Base-by-base conservation (phyloP, 176 grass and related monocot genomes). In the Tuctoria greenei region DNA sequence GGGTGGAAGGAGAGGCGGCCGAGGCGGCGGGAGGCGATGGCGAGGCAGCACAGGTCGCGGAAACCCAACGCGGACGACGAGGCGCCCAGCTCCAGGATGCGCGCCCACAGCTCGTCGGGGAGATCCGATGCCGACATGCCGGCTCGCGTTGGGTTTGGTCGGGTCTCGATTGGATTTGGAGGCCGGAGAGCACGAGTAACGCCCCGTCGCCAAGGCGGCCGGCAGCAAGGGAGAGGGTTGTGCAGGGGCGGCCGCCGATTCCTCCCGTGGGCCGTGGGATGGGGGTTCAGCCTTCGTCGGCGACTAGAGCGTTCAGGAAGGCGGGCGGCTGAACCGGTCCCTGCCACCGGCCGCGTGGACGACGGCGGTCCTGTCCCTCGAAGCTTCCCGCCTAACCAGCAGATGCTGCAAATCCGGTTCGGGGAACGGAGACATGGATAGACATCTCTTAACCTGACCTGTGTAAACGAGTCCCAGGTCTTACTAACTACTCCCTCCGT, bases 41-140 rank as follows among this genome's bases (percentile, higher is more conserved):
- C 82, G 73, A 99, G 70, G 82, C 85, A 79, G 85, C 95, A 99
- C 69, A 99, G 85, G 77, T 95, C 91, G 57, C 95, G 87, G 77
- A 84, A 95, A 18, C 84, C 87, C 68, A 99, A 63, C 37, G 68
- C 38, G 68, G 84, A 87, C 54, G 87, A 88, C 67, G 87, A 73
- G 1, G 79, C 59, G 54, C 91, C 95, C 51, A 84, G 75, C 85
- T 99, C 91, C 28, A 99, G 86, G 54, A 95, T 73, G 41, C 76
- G 86, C 77, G 77, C 52, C 95, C 95, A 98, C 63, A 94, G 69
- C 79, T 99, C 91, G 79, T 95, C 91, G 21, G 95, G 91, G 44
- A 99, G 79, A 68, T 82, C 81, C 67, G 77, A 66, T 17, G 58
- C 46, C 44, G 82, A 62, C 76, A 86, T 82, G 73, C 4, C 13